phyloP scores from a whole-genome alignment of 1,284 basidiomycete genomes.

The Inonotus hispidus region DNA sequence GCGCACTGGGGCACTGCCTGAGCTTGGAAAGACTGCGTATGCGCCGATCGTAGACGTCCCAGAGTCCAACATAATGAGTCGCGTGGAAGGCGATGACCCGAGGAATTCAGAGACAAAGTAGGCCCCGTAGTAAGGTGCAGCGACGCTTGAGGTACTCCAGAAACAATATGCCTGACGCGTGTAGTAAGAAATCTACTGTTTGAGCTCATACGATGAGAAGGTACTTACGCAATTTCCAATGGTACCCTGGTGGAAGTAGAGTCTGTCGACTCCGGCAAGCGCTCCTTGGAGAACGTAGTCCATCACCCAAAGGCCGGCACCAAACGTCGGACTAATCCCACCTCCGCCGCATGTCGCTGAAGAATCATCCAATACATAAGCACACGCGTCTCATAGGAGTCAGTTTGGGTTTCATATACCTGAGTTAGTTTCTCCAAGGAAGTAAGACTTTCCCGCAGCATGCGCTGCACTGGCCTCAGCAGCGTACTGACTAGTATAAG shows the following conservation, averaged over 20 bases:
- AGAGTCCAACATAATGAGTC: conserved; percentile 34
- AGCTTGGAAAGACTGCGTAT: conserved; percentile 32
- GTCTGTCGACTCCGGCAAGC: conserved; percentile 34
- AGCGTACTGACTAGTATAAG: conserved; percentile 33
- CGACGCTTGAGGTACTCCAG: conserved; percentile 33
- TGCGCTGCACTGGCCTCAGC: conserved; percentile 34
- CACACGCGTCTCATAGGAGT: not conserved
- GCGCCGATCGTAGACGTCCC: conserved; percentile 30
- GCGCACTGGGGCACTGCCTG: conserved; percentile 27
- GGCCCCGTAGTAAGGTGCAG: conserved; percentile 38
- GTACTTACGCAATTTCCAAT: conserved; percentile 36
- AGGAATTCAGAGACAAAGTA: conserved; percentile 37
- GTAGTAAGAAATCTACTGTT: not conserved
- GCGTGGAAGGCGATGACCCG: conserved; percentile 25
- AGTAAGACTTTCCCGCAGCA: conserved; percentile 33
- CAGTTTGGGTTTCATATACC: conserved; percentile 23
- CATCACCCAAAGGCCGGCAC: conserved; percentile 40
- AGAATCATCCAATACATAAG: not conserved
- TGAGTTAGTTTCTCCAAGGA: conserved; percentile 43
- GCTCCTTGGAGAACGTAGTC: conserved; percentile 42
- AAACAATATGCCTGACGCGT: conserved; percentile 35
- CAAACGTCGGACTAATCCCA: conserved; percentile 40
- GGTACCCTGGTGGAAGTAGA: conserved; percentile 44
- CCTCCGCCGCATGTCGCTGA: conserved; percentile 41
- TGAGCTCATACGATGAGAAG: not conserved